Evolutionary conservation across 2,329 filamentous ascomycete species (phyloP), one percentile per base, ranked within the genome.

Genomic region (Aspergillus texensis): DNA sequence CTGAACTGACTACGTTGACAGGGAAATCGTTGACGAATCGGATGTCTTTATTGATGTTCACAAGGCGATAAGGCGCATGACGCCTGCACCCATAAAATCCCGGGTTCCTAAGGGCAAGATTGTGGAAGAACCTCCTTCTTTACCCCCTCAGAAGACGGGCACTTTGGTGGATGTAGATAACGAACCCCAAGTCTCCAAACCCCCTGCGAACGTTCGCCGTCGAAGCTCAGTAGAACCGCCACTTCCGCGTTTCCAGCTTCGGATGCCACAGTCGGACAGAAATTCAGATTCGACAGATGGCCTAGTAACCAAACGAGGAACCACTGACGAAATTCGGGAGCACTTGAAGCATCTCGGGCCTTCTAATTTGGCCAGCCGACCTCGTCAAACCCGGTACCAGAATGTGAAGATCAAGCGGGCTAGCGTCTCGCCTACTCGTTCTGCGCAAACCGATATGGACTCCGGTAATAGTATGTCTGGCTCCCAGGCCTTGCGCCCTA

Each of bases 11-110:
- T n/a, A 3, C 34, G 19, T n/a, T 52, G 8, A 32, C n/a, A 94
- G 91, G 83, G 95, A 99, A 85, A 99, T 98, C 68, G 96, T 99
- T 66, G 95, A 99, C 76, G 95, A 99, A 78, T 98, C 94, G 0
- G 95, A 99, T 78, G 95, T 99, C 12, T 99, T 96, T 73, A 90
- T 99, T 67, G 95, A 99, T 77, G 93, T 99, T 2, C 95, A 98
- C 83, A 98, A 98, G 81, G 95, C 95, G 26, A 97, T 99, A 70
- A 89, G 95, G 62, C 91, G 95, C 58, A 86, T 96, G 72, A 88
- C 90, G 24, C 93, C 93, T 1, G 93, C 94, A 1, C 94, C 94
- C 1, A 26, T 55, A 9, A 91, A 92, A 73, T 88, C 88, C 52
- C 87, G 91, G 61, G 85, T 88, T n/a, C 85, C 83, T 24, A 87